A percentile compares a stretch with the other conserved stretches of the same genome.
These are phyloP conservation scores for Pestalotiopsis sp. DNA, from an alignment of 2,329 filamentous ascomycete species.

Conservation along the genomic window DNA sequence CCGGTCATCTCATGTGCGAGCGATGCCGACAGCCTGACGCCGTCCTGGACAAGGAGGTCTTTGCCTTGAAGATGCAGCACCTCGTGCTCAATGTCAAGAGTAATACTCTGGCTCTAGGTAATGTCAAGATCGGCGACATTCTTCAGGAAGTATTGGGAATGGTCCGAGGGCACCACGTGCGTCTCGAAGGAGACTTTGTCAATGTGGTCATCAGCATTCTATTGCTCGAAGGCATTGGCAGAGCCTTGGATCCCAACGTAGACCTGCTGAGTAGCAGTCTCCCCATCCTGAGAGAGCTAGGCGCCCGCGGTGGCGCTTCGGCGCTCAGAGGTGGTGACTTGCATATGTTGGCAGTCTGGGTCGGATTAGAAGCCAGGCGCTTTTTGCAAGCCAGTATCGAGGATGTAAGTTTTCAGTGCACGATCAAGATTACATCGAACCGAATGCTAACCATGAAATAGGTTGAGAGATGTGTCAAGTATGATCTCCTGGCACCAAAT, in stretches of 20 bases:
- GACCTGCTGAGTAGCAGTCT: slow-evolving; percentile 86
- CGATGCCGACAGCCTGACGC: slow-evolving; percentile 90
- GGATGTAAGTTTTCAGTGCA: slow-evolving; percentile 61
- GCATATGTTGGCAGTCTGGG: slow-evolving; percentile 89
- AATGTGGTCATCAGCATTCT: slow-evolving; percentile 97
- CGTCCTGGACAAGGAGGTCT: slow-evolving; percentile 86
- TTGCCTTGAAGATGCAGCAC: slow-evolving; percentile 96
- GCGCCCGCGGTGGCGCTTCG: slow-evolving; percentile 72
- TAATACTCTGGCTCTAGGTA: slow-evolving; percentile 86
- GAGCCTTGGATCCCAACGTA: slow-evolving; percentile 81
- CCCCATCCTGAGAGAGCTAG: slow-evolving; percentile 86
- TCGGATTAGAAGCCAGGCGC: slow-evolving; percentile 83
- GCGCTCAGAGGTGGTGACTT: slow-evolving; percentile 75
- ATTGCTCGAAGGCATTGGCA: slow-evolving; percentile 89
- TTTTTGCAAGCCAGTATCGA: slow-evolving; percentile 91
- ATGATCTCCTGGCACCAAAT: slow-evolving; percentile 14
- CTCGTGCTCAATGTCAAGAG: slow-evolving; percentile 90
- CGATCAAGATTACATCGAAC: not conserved
- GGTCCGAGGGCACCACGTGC: slow-evolving; percentile 90
- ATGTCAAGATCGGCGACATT: slow-evolving; percentile 95
- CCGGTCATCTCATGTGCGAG: slow-evolving; percentile 94
- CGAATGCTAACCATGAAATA: slow-evolving; percentile 8
- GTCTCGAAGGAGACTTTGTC: slow-evolving; percentile 95
- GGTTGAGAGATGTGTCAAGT: slow-evolving; percentile 15
- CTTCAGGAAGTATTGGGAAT: slow-evolving; percentile 87